phyloP scores from a whole-genome alignment of 2,329 filamentous ascomycete species.

The Fusarium sp. region DNA sequence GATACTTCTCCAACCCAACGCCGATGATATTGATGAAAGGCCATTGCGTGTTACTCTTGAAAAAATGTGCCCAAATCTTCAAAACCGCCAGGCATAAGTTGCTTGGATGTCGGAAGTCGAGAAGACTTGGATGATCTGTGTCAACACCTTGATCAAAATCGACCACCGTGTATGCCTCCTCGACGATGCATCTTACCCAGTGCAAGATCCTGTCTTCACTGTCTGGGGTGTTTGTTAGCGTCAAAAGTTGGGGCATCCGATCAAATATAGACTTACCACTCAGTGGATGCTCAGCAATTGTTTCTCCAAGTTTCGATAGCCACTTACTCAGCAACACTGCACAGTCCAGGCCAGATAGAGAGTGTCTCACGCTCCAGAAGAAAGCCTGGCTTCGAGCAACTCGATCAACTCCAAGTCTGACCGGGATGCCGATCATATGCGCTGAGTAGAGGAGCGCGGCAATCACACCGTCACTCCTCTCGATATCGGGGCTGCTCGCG shows the following conservation, averaged over 20 bases:
- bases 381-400: slow-evolving; percentile 64
- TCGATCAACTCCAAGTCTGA: slow-evolving; percentile 61
- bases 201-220: slow-evolving; percentile 55
- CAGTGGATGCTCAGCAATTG: background rate
- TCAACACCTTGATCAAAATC: slow-evolving; percentile 45
- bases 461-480: slow-evolving; percentile 57
- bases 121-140: background rate
- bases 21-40: slow-evolving; percentile 57
- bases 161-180: slow-evolving; percentile 51
- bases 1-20: slow-evolving; percentile 49
- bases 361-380: slow-evolving; percentile 66
- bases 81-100: slow-evolving; percentile 46
- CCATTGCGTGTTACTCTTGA: slow-evolving; percentile 58
- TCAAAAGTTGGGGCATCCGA: accelerated
- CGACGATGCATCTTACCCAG: slow-evolving; percentile 56
- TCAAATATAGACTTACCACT: background rate
- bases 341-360: slow-evolving; percentile 62
- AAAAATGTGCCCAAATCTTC: slow-evolving; percentile 57
- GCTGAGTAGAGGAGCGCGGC: slow-evolving; percentile 61
- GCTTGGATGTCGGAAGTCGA: background rate
- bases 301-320: background rate
- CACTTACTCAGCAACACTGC: slow-evolving; percentile 62
- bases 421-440: slow-evolving; percentile 63
- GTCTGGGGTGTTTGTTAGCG: slow-evolving; percentile 30
- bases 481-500: slow-evolving; percentile 49